Evolutionary conservation across 2,329 filamentous ascomycete species (phyloP).

Genomic region (Ciborinia camelliae): DNA sequence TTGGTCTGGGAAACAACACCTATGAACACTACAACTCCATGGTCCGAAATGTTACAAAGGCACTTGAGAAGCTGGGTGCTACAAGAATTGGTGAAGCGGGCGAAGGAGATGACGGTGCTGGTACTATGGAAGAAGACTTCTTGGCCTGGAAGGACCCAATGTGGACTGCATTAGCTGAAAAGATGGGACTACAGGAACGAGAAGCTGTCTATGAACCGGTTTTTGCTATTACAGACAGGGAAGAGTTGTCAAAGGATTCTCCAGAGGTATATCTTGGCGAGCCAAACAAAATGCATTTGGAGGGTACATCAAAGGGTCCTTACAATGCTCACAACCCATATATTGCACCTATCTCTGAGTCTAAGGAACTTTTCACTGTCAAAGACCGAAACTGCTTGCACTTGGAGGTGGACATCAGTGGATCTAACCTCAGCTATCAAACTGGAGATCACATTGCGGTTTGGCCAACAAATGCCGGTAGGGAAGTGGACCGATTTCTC

Average conservation of each 20-base stretch:
- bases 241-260: conserved; percentile 69
- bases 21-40: conserved; percentile 99
- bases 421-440: conserved; percentile 86
- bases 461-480: conserved; percentile 94
- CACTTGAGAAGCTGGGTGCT: conserved; percentile 77
- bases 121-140: conserved; percentile 99
- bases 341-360: conserved; percentile 89
- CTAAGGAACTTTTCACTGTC: conserved; percentile 83
- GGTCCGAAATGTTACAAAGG: conserved; percentile 86
- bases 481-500: conserved; percentile 87
- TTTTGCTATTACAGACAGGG: conserved; percentile 76
- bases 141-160: conserved; percentile 99
- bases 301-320: conserved; percentile 77
- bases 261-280: conserved; percentile 90
- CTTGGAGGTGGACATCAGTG: conserved; percentile 88
- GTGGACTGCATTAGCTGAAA: conserved; percentile 81
- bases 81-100: conserved; percentile 81
- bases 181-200: conserved; percentile 88
- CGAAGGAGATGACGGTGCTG: conserved; percentile 95
- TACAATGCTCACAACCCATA: conserved; percentile 97
- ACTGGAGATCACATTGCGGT: conserved; percentile 96
- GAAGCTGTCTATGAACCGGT: conserved; percentile 94
- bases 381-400: conserved; percentile 94
- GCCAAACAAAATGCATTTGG: conserved; percentile 92
- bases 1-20: conserved; percentile 97